Evolutionary conservation across 1,284 basidiomycete species (phyloP).

Genomic region (Pyrrhoderma noxium): DNA sequence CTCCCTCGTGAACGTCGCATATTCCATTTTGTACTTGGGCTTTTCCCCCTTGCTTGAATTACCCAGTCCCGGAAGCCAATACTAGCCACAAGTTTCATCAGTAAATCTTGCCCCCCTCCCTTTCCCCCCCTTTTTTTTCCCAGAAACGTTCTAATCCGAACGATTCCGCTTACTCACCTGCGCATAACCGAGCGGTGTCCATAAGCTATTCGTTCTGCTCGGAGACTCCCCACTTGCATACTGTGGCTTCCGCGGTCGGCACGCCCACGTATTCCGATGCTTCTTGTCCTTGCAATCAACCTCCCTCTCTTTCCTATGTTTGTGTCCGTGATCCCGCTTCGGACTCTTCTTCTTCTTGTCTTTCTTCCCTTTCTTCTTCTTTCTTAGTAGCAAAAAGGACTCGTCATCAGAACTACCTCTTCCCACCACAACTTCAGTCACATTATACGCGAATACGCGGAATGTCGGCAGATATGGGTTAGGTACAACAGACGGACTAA

Average conservation of each 20-base stretch:
- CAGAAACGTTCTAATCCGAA: background rate
- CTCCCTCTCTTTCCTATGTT: conserved; percentile 33
- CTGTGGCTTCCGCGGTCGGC: conserved; percentile 50
- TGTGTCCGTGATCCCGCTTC: conserved; percentile 41
- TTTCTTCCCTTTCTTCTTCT: conserved; percentile 21
- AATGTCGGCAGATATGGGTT: conserved; percentile 80
- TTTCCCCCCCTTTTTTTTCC: background rate
- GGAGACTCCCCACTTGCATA: conserved; percentile 61
- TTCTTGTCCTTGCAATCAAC: conserved; percentile 44
- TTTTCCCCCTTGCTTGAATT: conserved; percentile 43
- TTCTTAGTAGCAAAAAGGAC: conserved; percentile 2
- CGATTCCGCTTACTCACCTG: conserved; percentile 45
- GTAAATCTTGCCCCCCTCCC: background rate
- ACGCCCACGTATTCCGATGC: conserved; percentile 52
- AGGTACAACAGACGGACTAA: conserved; percentile 79
- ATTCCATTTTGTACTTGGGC: conserved; percentile 72
- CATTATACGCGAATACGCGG: conserved; percentile 77
- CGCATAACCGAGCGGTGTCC: conserved; percentile 74
- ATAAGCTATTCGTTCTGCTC: conserved; percentile 59
- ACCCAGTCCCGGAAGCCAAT: conserved; percentile 68
- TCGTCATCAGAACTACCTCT: conserved; percentile 19
- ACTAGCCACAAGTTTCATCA: conserved; percentile 37
- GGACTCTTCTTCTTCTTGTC: conserved; percentile 24
- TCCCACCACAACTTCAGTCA: conserved; percentile 31
- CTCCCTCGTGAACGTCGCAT: conserved; percentile 53